Evolutionary conservation across 768 basidiomycete species (phyloP).

Genomic region (Amanita polypyramis): DNA sequence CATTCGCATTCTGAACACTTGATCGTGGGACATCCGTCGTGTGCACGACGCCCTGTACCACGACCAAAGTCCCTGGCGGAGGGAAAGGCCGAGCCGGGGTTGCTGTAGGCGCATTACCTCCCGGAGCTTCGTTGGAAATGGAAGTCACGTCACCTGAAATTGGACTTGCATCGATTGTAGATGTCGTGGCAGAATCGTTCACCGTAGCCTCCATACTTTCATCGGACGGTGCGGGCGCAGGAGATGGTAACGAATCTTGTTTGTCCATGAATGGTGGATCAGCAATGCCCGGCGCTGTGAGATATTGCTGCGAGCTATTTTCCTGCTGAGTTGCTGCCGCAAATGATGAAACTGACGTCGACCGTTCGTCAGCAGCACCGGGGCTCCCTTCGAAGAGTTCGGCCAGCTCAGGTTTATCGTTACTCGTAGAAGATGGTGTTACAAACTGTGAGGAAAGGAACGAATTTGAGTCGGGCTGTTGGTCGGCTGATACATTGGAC

Average conservation of each 20-base stretch:
- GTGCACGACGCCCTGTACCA: slow-evolving; percentile 77
- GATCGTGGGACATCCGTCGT: slow-evolving; percentile 52
- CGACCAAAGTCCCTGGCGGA: slow-evolving; percentile 68
- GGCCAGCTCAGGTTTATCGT: background rate
- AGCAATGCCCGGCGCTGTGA: background rate
- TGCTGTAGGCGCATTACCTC: background rate
- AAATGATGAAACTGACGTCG: background rate
- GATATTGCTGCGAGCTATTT: background rate
- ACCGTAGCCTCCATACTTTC: background rate
- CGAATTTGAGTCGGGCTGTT: slow-evolving; percentile 6
- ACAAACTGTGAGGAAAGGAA: background rate
- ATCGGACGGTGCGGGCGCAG: slow-evolving; percentile 1
- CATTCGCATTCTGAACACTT: background rate
- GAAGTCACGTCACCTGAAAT: background rate
- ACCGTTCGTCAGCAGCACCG: background rate
- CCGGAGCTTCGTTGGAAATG: background rate
- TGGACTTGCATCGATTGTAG: background rate
- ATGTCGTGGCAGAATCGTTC: background rate
- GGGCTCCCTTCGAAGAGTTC: background rate
- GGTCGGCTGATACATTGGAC: slow-evolving; percentile 2
- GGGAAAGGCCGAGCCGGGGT: slow-evolving; percentile 40
- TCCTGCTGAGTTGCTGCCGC: background rate
- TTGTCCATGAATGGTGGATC: slow-evolving; percentile 7
- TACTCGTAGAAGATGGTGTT: background rate
- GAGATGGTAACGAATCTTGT: background rate